A percentile compares a stretch with the other conserved stretches of the same genome.
Conservation (phyloP, 129 eudicot species). For the Lactuca saligna region DNA sequence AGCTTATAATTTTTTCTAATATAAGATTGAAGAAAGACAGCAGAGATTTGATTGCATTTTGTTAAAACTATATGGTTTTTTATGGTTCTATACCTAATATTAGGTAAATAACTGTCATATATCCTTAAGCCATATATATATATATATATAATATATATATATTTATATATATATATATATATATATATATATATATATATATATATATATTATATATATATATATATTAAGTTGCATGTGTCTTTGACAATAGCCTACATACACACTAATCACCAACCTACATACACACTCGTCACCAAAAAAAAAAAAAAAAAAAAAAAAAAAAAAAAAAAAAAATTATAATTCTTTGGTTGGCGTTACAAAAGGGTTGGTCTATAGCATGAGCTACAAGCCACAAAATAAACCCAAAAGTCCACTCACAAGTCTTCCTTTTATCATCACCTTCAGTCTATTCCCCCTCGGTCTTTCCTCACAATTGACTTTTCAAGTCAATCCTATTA, state of each 20-base stretch:
- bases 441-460: slow-evolving; percentile 18
- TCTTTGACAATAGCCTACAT: not conserved
- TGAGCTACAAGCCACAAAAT: slow-evolving; percentile 24
- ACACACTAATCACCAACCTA: not conserved
- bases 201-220: too few species aligned
- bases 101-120: too few species aligned
- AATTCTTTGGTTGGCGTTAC: slow-evolving; percentile 22
- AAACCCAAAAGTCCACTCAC: slow-evolving; percentile 41
- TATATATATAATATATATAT: too few species aligned
- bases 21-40: too few species aligned
- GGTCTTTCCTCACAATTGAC: slow-evolving; percentile 35
- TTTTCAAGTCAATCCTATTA: slow-evolving; percentile 29
- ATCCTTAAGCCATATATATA: too few species aligned
- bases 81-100: too few species aligned
- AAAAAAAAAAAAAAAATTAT: not conserved
- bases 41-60: too few species aligned
- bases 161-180: too few species aligned
- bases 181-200: too few species aligned
- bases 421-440: slow-evolving; percentile 27
- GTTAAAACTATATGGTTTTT: too few species aligned
- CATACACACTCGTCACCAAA: not conserved
- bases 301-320: not conserved
- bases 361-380: slow-evolving; percentile 41
- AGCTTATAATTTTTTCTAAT: too few species aligned
- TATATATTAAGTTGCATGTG: not conserved